These are phyloP conservation scores for Ceriops tagal DNA, from an alignment of 345 rosid genomes.

Conservation along the genomic window DNA sequence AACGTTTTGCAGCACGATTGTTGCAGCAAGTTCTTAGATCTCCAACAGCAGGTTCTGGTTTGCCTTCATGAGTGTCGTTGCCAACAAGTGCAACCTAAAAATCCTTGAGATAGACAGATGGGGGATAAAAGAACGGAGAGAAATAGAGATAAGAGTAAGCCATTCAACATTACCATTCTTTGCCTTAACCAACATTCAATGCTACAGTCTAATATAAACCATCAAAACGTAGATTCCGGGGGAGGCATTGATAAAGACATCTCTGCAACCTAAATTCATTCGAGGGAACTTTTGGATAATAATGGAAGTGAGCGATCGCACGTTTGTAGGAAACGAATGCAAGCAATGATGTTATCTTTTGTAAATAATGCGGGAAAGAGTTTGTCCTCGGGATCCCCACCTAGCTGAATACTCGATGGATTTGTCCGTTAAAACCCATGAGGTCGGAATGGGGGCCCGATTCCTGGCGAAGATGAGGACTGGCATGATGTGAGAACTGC, in stretches of 20 bases:
- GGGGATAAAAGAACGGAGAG: too few relatives aligned
- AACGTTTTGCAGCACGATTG: slow-evolving; percentile 84
- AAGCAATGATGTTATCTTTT: too few relatives aligned
- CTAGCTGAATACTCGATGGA: too few relatives aligned
- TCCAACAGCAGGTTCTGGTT: slow-evolving; percentile 38
- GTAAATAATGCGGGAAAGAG: too few relatives aligned
- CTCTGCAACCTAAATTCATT: background rate
- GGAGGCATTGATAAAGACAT: background rate
- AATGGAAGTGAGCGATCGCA: background rate
- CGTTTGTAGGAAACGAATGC: background rate
- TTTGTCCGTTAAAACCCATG: too few relatives aligned
- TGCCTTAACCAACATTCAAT: background rate
- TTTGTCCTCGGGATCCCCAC: too few relatives aligned
- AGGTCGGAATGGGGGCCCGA: too few relatives aligned
- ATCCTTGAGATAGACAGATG: background rate
- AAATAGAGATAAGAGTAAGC: background rate
- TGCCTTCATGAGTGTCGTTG: slow-evolving; percentile 30
- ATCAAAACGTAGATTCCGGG: too few relatives aligned
- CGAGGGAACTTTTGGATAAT: background rate
- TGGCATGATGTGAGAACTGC: too few relatives aligned
- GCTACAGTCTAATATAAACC: background rate
- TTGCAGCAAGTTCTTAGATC: slow-evolving; percentile 77
- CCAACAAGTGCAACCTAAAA: background rate
- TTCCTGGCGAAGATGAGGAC: too few relatives aligned
- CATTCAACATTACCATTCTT: background rate